Evolutionary conservation across 2,329 filamentous ascomycete genomes (phyloP).

Genomic region (Epichloe gansuensis): DNA sequence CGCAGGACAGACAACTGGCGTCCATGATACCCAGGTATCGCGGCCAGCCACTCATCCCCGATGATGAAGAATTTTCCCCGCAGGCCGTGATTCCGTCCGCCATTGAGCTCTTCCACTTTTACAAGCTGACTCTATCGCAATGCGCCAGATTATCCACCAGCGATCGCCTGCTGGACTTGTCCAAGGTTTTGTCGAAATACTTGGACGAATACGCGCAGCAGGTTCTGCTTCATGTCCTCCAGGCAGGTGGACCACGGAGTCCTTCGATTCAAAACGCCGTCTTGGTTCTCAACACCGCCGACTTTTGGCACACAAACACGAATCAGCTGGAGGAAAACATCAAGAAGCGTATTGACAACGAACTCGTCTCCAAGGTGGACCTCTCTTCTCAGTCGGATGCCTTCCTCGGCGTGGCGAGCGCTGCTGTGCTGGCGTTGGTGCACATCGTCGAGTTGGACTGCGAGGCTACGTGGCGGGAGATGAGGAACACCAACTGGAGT

Average conservation of each 20-base stretch:
- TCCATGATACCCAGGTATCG: slow-evolving; percentile 79
- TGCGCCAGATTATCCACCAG: slow-evolving; percentile 93
- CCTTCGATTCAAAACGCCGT: slow-evolving; percentile 61
- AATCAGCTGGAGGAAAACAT: slow-evolving; percentile 92
- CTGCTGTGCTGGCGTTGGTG: slow-evolving; percentile 72
- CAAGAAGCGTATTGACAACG: slow-evolving; percentile 74
- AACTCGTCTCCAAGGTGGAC: slow-evolving; percentile 65
- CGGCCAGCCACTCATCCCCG: slow-evolving; percentile 62
- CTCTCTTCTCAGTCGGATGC: slow-evolving; percentile 86
- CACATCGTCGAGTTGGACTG: slow-evolving; percentile 70
- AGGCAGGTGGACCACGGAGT: slow-evolving; percentile 39
- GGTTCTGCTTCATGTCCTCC: slow-evolving; percentile 62
- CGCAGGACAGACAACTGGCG: slow-evolving; percentile 80
- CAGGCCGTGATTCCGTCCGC: slow-evolving; percentile 86
- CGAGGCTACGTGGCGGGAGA: slow-evolving; percentile 86
- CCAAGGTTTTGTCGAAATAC: slow-evolving; percentile 79
- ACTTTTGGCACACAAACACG: slow-evolving; percentile 92
- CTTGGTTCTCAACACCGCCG: slow-evolving; percentile 85
- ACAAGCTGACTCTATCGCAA: slow-evolving; percentile 82
- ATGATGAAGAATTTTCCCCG: slow-evolving; percentile 83
- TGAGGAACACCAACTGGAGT: slow-evolving; percentile 92
- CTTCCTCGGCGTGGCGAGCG: slow-evolving; percentile 88
- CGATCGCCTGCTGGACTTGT: slow-evolving; percentile 72
- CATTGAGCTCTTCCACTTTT: slow-evolving; percentile 95
- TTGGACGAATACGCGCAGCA: slow-evolving; percentile 92